Percentiles rank a stretch among this genome's conserved stretches.
Conservation (phyloP, 2,329 filamentous ascomycete genomes). For the Neonectria coccinea region DNA sequence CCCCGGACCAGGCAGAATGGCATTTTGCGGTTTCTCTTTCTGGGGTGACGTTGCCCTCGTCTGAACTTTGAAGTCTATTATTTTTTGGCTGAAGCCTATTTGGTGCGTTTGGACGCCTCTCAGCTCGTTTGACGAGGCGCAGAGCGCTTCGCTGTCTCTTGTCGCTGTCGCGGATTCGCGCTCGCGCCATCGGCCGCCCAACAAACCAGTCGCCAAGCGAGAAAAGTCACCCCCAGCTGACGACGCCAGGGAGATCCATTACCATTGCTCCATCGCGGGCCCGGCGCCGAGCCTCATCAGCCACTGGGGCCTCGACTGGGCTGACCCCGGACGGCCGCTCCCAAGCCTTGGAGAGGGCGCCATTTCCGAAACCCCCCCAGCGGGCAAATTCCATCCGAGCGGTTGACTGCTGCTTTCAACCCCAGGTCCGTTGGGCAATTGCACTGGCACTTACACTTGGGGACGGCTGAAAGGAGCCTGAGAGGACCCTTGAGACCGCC, state of each 20-base stretch:
- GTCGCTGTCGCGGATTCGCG: conserved; percentile 17
- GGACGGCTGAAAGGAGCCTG: too few species aligned
- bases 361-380: conserved; percentile 19
- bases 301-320: conserved; percentile 21
- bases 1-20: conserved; percentile 9
- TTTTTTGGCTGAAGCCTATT: not conserved
- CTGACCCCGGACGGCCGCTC: conserved; percentile 14
- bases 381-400: conserved; percentile 9
- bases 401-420: conserved; percentile 9
- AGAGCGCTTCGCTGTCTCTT: conserved; percentile 7
- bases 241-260: conserved; percentile 20
- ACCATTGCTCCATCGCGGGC: conserved; percentile 6
- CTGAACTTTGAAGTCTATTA: not conserved
- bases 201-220: conserved; percentile 21
- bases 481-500: too few species aligned
- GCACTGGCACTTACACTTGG: too few species aligned
- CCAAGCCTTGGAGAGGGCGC: conserved; percentile 1
- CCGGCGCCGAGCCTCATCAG: conserved; percentile 31
- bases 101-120: not conserved
- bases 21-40: not conserved
- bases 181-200: conserved; percentile 19
- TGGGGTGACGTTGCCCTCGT: conserved; percentile 11
- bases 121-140: conserved; percentile 29
- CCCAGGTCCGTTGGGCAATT: conserved; percentile 16
- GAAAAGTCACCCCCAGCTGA: conserved; percentile 16